Percentiles rank a stretch among this genome's conserved stretches.
These are phyloP conservation scores for Pythium brassicae DNA, from an alignment of 352 stramenopile species.

Conservation along the genomic window DNA sequence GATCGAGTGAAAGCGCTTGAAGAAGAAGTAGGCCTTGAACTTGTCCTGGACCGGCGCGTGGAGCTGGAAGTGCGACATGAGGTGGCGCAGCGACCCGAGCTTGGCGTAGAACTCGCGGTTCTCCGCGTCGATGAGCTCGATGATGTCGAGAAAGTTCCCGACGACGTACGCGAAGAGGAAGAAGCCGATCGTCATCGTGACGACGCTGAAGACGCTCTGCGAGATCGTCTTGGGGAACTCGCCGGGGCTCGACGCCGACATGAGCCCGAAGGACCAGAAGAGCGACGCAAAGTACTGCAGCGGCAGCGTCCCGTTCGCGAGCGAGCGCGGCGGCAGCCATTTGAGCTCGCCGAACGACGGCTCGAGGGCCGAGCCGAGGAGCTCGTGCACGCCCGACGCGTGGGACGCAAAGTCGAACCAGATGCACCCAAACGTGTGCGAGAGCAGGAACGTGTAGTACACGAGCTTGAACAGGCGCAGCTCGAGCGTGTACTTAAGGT, in stretches of 20 bases:
- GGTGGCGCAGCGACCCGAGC: conserved; percentile 43
- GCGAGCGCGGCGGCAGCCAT: conserved; percentile 29
- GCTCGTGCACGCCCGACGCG: conserved; percentile 15
- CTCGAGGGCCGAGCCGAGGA: neutral
- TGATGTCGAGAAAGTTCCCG: conserved; percentile 65
- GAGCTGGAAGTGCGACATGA: conserved; percentile 54
- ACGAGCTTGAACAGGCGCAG: conserved; percentile 69
- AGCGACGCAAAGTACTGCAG: conserved; percentile 59
- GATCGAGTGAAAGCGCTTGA: conserved; percentile 69
- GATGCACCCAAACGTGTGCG: conserved; percentile 50
- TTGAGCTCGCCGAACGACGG: conserved; percentile 14
- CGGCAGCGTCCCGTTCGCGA: conserved; percentile 21
- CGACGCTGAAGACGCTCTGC: conserved; percentile 49
- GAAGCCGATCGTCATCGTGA: conserved; percentile 60
- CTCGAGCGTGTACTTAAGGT: conserved; percentile 57
- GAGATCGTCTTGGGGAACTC: conserved; percentile 44
- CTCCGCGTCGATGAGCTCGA: conserved; percentile 63
- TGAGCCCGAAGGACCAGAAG: conserved; percentile 70
- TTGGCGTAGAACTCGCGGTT: conserved; percentile 62
- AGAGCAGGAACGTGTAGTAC: conserved; percentile 67
- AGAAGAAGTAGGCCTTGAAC: conserved; percentile 70
- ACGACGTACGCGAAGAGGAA: conserved; percentile 76
- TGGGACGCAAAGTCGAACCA: conserved; percentile 58
- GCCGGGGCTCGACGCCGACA: conserved; percentile 49
- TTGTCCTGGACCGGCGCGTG: conserved; percentile 33